Percentiles rank a stretch among this genome's conserved stretches.
Evolutionary conservation across 805 yeast genomes (phyloP).

Genomic region (Nakazawaea wickerhamii): DNA sequence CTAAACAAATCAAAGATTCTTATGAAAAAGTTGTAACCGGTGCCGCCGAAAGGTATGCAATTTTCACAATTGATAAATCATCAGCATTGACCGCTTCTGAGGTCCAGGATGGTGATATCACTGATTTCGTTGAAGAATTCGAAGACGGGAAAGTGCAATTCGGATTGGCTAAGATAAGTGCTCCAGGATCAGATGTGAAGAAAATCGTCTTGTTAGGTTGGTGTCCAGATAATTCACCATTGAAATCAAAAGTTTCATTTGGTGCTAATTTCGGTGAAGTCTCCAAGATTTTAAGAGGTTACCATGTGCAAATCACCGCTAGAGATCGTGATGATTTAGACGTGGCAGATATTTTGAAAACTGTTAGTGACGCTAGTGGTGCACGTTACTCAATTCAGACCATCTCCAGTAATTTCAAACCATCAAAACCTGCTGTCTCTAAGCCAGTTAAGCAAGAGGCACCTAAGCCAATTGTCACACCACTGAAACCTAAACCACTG

Average conservation of each 20-base stretch:
- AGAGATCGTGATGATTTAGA: constrained; percentile 88
- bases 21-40: constrained; percentile 80
- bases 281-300: constrained; percentile 65
- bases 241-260: constrained; percentile 66
- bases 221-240: constrained; percentile 96
- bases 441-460: constrained; percentile 19
- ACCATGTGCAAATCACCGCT: constrained; percentile 96
- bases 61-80: constrained; percentile 67
- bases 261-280: constrained; percentile 76
- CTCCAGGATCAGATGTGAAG: constrained; percentile 86
- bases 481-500: constrained; percentile 12
- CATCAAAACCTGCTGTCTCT: constrained; percentile 20
- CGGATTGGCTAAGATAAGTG: constrained; percentile 82
- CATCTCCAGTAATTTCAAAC: constrained; percentile 12
- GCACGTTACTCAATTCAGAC: constrained; percentile 79
- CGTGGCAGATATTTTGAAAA: constrained; percentile 64
- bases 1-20: constrained; percentile 66
- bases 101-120: constrained; percentile 60
- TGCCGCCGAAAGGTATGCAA: constrained; percentile 63
- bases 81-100: constrained; percentile 41
- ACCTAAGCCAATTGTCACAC: constrained; percentile 34
- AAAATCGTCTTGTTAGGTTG: constrained; percentile 86
- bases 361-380: constrained; percentile 89
- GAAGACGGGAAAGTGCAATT: constrained; percentile 86
- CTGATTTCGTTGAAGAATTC: constrained; percentile 75